These are phyloP conservation scores for Cyclospora cayetanensis DNA, from an alignment of 169 alveolate genomes.

Conservation along the genomic window DNA sequence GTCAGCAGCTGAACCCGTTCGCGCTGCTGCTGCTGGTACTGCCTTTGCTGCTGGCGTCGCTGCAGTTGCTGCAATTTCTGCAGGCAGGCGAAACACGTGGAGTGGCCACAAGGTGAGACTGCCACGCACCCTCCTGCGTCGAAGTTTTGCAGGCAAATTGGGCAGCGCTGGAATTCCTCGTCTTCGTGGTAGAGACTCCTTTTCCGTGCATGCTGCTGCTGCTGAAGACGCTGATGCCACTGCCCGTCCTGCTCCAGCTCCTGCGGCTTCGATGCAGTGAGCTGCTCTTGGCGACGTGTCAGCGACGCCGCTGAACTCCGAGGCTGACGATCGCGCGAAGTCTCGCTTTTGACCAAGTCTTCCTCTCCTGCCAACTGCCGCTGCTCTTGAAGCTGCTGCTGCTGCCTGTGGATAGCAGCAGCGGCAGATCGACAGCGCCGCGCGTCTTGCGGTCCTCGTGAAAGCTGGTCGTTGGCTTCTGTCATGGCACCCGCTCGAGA, in stretches of 20 bases:
- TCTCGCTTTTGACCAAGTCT: too few relatives aligned
- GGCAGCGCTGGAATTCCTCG: conserved; percentile 54
- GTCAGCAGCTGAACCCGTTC: not conserved
- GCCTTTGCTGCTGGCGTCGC: conserved; percentile 27
- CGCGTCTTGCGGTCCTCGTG: too few relatives aligned
- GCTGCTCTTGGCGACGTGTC: not conserved
- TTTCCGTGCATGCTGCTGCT: not conserved
- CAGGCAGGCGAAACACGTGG: conserved; percentile 38
- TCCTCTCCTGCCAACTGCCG: not conserved
- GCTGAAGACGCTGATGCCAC: not conserved
- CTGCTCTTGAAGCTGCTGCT: not conserved
- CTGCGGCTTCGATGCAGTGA: not conserved
- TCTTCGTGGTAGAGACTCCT: not conserved
- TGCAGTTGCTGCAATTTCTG: conserved; percentile 33
- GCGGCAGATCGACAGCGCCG: too few relatives aligned
- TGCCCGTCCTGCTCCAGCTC: not conserved
- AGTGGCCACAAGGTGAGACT: conserved; percentile 71
- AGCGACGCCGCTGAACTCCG: not conserved
- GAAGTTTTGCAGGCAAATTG: conserved; percentile 43
- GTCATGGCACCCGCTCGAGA: not conserved
- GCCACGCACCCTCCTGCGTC: conserved; percentile 7
- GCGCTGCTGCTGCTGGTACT: conserved; percentile 27
- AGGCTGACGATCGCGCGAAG: not conserved
- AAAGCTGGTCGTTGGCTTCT: too few relatives aligned
- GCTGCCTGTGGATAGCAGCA: not conserved